Percentiles rank a stretch among this genome's conserved stretches.
phyloP scores from a whole-genome alignment of 1,139 yeast genomes.

The Casaregolazyma suthepensis region DNA sequence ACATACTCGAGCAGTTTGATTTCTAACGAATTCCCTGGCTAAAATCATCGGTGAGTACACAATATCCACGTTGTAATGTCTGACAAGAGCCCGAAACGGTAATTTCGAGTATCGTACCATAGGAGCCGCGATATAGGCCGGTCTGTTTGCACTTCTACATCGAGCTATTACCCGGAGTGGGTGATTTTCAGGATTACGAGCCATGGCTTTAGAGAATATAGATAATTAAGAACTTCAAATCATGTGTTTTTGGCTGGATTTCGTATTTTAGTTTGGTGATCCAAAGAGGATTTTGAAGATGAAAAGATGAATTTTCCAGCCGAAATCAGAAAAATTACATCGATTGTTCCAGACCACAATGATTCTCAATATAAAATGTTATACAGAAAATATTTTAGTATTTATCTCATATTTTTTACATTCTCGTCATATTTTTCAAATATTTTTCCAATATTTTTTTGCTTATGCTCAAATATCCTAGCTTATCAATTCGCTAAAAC shows the following conservation, averaged over 20 bases:
- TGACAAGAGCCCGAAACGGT: constrained; percentile 77
- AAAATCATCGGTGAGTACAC: constrained; percentile 95
- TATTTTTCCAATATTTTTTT: not conserved
- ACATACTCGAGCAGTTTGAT: constrained; percentile 68
- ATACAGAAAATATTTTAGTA: too few species aligned
- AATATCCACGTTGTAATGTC: constrained; percentile 71
- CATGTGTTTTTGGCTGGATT: not conserved
- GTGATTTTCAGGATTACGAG: constrained; percentile 36
- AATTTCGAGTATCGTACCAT: constrained; percentile 95
- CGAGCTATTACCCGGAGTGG: constrained; percentile 50
- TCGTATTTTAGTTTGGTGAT: too few species aligned
- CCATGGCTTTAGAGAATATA: not conserved
- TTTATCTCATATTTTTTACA: not conserved
- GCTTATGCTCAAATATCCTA: not conserved
- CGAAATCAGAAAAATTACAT: not conserved
- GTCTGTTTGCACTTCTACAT: constrained; percentile 44
- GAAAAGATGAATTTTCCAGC: not conserved
- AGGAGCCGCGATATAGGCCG: constrained; percentile 84
- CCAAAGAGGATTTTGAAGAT: not conserved
- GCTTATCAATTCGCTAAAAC: not conserved
- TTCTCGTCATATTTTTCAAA: not conserved
- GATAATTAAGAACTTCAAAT: not conserved
- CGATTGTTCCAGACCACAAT: too few species aligned
- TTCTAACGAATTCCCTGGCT: constrained; percentile 90
- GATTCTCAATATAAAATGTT: not conserved